Conservation (phyloP, 2,329 filamentous ascomycete genomes). For the Aspergillus novoparasiticus region DNA sequence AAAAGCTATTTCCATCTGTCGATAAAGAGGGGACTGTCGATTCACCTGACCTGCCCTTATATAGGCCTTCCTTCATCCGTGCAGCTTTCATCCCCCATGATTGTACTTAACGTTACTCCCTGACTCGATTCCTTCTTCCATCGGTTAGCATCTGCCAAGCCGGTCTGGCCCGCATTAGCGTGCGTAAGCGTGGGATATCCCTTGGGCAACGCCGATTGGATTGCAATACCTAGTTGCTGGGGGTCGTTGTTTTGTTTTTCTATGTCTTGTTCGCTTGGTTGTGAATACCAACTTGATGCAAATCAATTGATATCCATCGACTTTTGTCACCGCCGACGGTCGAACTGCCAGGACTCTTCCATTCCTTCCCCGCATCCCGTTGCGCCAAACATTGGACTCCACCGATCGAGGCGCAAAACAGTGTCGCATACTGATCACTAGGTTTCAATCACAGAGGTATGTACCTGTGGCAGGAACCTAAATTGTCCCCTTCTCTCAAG, state of each 20-base stretch:
- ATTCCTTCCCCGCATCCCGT: not conserved
- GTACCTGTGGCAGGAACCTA: not conserved
- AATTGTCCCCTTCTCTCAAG: not conserved
- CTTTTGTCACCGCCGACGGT: not conserved
- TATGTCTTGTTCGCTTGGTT: not conserved
- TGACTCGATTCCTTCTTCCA: not conserved
- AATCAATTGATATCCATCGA: not conserved
- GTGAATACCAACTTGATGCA: not conserved
- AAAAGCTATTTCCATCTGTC: not conserved
- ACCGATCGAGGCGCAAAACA: not conserved
- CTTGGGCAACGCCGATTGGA: slow-evolving; percentile 22
- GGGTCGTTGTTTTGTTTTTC: slow-evolving; percentile 12
- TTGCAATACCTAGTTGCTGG: not conserved
- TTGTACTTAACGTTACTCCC: too few relatives aligned
- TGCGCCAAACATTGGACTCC: not conserved
- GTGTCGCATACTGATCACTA: not conserved
- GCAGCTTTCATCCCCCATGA: not conserved
- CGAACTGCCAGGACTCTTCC: not conserved
- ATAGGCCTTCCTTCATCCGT: not conserved
- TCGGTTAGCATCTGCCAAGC: slow-evolving; percentile 13
- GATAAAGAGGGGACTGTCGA: not conserved
- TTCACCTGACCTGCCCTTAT: not conserved
- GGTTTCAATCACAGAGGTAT: not conserved
- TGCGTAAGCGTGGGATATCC: slow-evolving; percentile 20
- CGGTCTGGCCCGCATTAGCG: slow-evolving; percentile 16